These are phyloP conservation scores for Fusarium buxicola DNA, from an alignment of 2,329 filamentous ascomycete genomes.

Conservation along the genomic window DNA sequence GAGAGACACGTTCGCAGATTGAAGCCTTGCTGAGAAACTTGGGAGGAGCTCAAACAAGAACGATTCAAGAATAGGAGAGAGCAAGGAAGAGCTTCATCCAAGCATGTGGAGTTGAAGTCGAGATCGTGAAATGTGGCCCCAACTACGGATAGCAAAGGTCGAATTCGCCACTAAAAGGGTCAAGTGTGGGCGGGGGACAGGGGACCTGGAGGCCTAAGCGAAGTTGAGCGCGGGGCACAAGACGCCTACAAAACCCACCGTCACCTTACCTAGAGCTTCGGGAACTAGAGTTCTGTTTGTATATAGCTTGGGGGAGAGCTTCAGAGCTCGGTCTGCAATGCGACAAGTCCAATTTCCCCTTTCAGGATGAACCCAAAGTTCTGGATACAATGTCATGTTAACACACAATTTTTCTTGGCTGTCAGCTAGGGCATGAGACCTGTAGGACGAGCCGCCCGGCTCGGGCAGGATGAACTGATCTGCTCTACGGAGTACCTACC, in stretches of 20 bases:
- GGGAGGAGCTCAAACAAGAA: conserved; percentile 37
- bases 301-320: neutral
- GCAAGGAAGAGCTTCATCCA: conserved; percentile 37
- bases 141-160: conserved; percentile 15
- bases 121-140: conserved; percentile 52
- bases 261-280: conserved; percentile 19
- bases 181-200: conserved; percentile 44
- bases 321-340: neutral
- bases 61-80: conserved; percentile 25
- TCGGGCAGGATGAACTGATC: conserved; percentile 17
- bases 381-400: neutral
- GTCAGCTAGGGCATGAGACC: conserved; percentile 16
- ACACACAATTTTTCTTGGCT: conserved; percentile 5
- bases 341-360: neutral
- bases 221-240: conserved; percentile 43
- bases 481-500: conserved; percentile 3
- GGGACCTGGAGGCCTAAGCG: conserved; percentile 25
- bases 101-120: conserved; percentile 37
- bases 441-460: conserved; percentile 1
- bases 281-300: conserved; percentile 5
- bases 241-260: conserved; percentile 18
- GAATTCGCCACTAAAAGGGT: conserved; percentile 40
- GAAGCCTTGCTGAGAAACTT: conserved; percentile 40
- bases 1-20: conserved; percentile 13
- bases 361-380: neutral